Percentiles rank a stretch among this genome's conserved stretches.
Conservation (phyloP, 192 early-diverging fungal genomes). For the Podila epigama region DNA sequence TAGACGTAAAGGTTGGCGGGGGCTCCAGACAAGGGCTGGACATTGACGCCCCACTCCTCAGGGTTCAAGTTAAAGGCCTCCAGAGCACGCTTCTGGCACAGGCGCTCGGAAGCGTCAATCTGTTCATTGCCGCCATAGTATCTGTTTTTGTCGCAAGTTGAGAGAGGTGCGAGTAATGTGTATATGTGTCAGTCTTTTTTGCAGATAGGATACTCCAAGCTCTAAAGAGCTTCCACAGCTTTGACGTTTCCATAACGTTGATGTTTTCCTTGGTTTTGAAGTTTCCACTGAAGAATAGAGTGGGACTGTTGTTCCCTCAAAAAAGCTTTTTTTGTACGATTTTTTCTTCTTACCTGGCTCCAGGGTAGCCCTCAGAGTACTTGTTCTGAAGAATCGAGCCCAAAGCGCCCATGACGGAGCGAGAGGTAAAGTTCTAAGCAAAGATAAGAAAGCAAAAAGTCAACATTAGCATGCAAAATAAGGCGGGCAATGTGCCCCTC, state of each 20-base stretch:
- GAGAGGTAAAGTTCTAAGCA: conserved; percentile 98
- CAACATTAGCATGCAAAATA: neutral
- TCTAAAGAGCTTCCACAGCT: no score
- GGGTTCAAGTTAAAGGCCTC: conserved; percentile 87
- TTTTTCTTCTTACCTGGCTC: conserved; percentile 67
- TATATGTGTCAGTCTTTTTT: neutral
- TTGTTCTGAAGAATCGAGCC: conserved; percentile 99
- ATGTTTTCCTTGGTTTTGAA: neutral
- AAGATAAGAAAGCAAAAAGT: neutral
- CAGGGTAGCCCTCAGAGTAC: conserved; percentile 98
- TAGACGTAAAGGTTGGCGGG: conserved; percentile 99
- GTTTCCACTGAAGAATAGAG: no score
- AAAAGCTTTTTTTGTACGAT: no score
- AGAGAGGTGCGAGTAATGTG: neutral
- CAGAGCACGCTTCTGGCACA: conserved; percentile 97
- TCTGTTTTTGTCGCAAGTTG: conserved; percentile 40
- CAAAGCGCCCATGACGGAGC: conserved; percentile 93
- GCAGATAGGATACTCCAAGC: neutral
- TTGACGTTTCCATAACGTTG: no score
- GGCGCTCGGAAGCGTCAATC: conserved; percentile 92
- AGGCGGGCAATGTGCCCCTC: neutral
- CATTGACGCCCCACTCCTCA: conserved; percentile 96
- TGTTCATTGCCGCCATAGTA: conserved; percentile 99
- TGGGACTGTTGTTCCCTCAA: no score
- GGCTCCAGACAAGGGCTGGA: conserved; percentile 94